Evolutionary conservation across 1,284 basidiomycete species (phyloP).

Genomic region (Naganishia albida): DNA sequence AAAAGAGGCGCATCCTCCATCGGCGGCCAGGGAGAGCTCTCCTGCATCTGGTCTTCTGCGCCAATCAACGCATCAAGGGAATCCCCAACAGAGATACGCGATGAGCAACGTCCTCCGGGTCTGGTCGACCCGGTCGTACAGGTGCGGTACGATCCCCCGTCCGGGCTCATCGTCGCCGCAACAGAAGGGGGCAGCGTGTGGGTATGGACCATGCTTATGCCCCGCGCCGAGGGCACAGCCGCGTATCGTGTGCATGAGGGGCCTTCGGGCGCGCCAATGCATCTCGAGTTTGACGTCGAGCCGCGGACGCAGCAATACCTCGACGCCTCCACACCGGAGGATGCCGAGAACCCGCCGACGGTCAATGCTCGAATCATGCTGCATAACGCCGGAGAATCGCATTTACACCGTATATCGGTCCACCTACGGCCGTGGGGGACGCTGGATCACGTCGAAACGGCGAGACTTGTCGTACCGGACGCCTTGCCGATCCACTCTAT

Average conservation of each 20-base stretch:
- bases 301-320: slow-evolving; percentile 5
- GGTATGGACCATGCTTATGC: slow-evolving; percentile 27
- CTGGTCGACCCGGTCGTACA: slow-evolving; percentile 43
- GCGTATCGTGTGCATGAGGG: slow-evolving; percentile 28
- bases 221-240: background rate
- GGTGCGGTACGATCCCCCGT: slow-evolving; percentile 39
- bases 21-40: slow-evolving; percentile 38
- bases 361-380: slow-evolving; percentile 13
- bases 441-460: slow-evolving; percentile 5
- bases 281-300: slow-evolving; percentile 30
- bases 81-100: slow-evolving; percentile 42
- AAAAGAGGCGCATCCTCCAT: slow-evolving; percentile 33
- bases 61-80: slow-evolving; percentile 36
- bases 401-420: slow-evolving; percentile 18
- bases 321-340: background rate
- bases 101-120: slow-evolving; percentile 38
- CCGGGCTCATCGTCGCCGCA: slow-evolving; percentile 44
- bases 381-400: slow-evolving; percentile 11
- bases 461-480: slow-evolving; percentile 7
- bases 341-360: slow-evolving; percentile 33
- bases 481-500: slow-evolving; percentile 7
- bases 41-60: slow-evolving; percentile 44
- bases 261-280: slow-evolving; percentile 3
- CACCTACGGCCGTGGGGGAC: slow-evolving; percentile 8
- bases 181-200: slow-evolving; percentile 45